Percentiles rank a stretch among this genome's conserved stretches.
These are phyloP conservation scores for Ganoderma sinense DNA, from an alignment of 1,284 basidiomycete species.

Conservation along the genomic window DNA sequence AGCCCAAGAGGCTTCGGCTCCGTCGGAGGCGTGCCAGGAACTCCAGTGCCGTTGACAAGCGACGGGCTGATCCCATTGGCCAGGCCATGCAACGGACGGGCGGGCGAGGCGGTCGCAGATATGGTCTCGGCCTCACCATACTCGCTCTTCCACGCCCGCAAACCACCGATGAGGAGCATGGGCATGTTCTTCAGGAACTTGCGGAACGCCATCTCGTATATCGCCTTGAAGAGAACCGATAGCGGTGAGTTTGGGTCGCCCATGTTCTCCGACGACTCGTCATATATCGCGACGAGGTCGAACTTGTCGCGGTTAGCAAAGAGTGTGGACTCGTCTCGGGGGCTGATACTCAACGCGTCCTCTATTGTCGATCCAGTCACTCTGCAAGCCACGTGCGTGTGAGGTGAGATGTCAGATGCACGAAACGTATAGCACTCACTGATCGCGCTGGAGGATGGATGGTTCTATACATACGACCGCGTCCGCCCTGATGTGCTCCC, in stretches of 20 bases:
- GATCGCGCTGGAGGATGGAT: slow-evolving; percentile 70
- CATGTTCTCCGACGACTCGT: slow-evolving; percentile 72
- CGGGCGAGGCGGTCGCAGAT: slow-evolving; percentile 38
- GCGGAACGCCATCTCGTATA: slow-evolving; percentile 77
- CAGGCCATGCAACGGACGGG: slow-evolving; percentile 19
- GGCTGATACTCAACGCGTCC: slow-evolving; percentile 77
- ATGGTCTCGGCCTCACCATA: slow-evolving; percentile 60
- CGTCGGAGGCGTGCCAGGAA: slow-evolving; percentile 27
- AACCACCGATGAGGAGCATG: slow-evolving; percentile 86
- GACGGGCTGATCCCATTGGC: slow-evolving; percentile 27
- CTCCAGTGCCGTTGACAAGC: slow-evolving; percentile 28
- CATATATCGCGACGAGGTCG: slow-evolving; percentile 92
- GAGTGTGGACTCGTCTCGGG: slow-evolving; percentile 71
- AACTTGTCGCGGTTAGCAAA: slow-evolving; percentile 88
- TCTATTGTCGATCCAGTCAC: slow-evolving; percentile 77
- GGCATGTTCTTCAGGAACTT: slow-evolving; percentile 83
- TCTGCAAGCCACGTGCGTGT: slow-evolving; percentile 47
- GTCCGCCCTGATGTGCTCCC: slow-evolving; percentile 74
- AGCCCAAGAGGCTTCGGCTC: slow-evolving; percentile 23
- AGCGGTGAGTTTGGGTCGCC: slow-evolving; percentile 59
- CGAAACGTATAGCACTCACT: slow-evolving; percentile 54
- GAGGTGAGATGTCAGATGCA: background rate
- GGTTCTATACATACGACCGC: slow-evolving; percentile 90
- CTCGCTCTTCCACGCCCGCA: slow-evolving; percentile 83
- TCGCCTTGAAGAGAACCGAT: slow-evolving; percentile 68